Evolutionary conservation across 2,329 filamentous ascomycete genomes (phyloP), one percentile per base, ranked within the genome.

Genomic region (Juglanconis sp.): DNA sequence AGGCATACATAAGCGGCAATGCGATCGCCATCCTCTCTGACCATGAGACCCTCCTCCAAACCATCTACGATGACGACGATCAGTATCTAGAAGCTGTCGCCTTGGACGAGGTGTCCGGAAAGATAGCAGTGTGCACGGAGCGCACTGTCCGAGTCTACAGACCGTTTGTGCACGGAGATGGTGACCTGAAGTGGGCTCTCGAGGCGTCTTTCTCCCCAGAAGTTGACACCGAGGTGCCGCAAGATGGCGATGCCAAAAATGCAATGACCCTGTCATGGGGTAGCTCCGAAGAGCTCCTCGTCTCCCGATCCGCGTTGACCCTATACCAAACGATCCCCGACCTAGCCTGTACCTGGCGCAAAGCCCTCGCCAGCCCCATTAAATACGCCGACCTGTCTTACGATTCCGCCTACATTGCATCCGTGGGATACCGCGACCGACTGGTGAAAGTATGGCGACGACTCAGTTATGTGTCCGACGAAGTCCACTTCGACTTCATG

Each of bases 381-480:
- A 90, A 90, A 69, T 84, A 88, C 60, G 92, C 92, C 3, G 79
- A 82, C 8, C 87, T 97, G 66, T 96, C 94, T 1, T 91, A 91
- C 64, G 94, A 96, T 72, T 93, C 91, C 11, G 87, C 88, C 24
- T 87, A 96, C 63, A 91, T 98, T 56, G 94, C 92, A 17, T 93
- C 91, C 1, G 84, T 90, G 11, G 90, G 92, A 47, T 79, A 81
- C 53, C 86, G 91, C 70, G 95, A 98, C 73, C 83, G 88, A 55
- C 77, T 98, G 24, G 87, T 96, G 66, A 98, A 99, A 76, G 84
- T 98, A 68, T 99, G 96, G 95, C 86, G 92, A 64, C 85, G 94
- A 56, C 78, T 96, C 31, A 90, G 89, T 8, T 97, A 94, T 70
- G 92, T 92, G 13, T 83, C 86, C 1, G 88, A 92, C 60, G 89